A percentile compares a stretch with the other conserved stretches of the same genome.
These are phyloP conservation scores for Pelargonium australe DNA, from an alignment of 441 rosid genomes.

Conservation along the genomic window DNA sequence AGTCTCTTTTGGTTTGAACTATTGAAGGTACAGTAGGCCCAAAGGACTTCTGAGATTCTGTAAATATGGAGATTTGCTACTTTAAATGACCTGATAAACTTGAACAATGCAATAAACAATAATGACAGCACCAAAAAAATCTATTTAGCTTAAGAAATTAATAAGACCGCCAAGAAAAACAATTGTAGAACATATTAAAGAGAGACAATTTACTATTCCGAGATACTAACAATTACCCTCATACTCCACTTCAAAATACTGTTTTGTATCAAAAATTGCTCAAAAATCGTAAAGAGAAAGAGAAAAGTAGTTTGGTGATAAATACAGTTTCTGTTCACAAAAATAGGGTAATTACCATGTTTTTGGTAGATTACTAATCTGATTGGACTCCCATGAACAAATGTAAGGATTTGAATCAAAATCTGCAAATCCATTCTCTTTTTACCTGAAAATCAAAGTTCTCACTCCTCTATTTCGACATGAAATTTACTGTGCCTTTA, in stretches of 20 bases:
- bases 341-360: too few relatives aligned
- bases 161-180: too few relatives aligned
- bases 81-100: conserved; percentile 67
- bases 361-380: too few relatives aligned
- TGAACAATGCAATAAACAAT: conserved; percentile 58
- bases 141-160: background rate
- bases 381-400: too few relatives aligned
- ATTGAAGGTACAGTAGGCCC: conserved; percentile 32
- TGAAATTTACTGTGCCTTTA: background rate
- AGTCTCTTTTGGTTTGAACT: conserved; percentile 39
- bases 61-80: conserved; percentile 42
- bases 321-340: too few relatives aligned
- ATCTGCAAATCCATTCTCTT: background rate
- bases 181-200: too few relatives aligned
- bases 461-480: background rate
- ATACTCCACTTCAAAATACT: background rate
- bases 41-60: conserved; percentile 40
- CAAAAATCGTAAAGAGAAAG: too few relatives aligned
- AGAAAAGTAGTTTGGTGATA: too few relatives aligned
- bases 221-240: background rate
- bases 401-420: background rate
- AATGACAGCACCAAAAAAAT: conserved; percentile 34
- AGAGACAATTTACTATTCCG: too few relatives aligned
- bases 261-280: too few relatives aligned
- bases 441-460: background rate